These are phyloP conservation scores for Ascochyta rabiei DNA, from an alignment of 2,329 filamentous ascomycete genomes.

Conservation along the genomic window DNA sequence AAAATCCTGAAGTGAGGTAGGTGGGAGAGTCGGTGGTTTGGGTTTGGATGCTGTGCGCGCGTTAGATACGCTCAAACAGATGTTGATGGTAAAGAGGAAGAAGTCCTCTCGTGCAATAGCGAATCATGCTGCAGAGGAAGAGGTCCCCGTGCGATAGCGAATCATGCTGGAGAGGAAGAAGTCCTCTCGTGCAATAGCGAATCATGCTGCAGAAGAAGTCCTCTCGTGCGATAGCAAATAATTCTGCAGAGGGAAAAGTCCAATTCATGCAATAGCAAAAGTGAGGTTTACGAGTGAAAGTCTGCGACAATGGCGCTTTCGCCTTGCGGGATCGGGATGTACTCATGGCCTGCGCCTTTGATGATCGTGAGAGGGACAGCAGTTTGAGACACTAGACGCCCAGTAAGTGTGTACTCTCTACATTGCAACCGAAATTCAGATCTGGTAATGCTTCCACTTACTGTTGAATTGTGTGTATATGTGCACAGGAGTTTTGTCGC, in stretches of 20 bases:
- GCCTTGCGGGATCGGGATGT: slow-evolving; percentile 31
- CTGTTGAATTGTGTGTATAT: not conserved
- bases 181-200: too few relatives aligned
- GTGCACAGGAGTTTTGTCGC: not conserved
- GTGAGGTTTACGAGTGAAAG: slow-evolving; percentile 29
- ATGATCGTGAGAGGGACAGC: slow-evolving; percentile 34
- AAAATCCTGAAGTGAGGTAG: slow-evolving; percentile 36
- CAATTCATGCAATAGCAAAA: too few relatives aligned
- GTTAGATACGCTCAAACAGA: not conserved
- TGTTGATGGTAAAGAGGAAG: not conserved
- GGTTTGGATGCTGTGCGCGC: slow-evolving; percentile 21
- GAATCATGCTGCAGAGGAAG: too few relatives aligned
- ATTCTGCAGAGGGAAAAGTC: too few relatives aligned
- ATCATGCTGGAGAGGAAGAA: too few relatives aligned
- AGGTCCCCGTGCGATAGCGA: too few relatives aligned
- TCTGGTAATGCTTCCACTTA: not conserved
- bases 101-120: too few relatives aligned
- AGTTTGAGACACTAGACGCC: slow-evolving; percentile 19
- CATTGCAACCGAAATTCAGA: not conserved
- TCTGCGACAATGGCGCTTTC: slow-evolving; percentile 35
- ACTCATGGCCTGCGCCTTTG: slow-evolving; percentile 34
- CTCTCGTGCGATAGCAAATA: too few relatives aligned
- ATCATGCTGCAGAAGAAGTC: too few relatives aligned
- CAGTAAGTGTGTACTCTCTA: not conserved
- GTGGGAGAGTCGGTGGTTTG: slow-evolving; percentile 27